Conservation (phyloP, 139 green algal genomes). For the Tetraselmis chui region DNA sequence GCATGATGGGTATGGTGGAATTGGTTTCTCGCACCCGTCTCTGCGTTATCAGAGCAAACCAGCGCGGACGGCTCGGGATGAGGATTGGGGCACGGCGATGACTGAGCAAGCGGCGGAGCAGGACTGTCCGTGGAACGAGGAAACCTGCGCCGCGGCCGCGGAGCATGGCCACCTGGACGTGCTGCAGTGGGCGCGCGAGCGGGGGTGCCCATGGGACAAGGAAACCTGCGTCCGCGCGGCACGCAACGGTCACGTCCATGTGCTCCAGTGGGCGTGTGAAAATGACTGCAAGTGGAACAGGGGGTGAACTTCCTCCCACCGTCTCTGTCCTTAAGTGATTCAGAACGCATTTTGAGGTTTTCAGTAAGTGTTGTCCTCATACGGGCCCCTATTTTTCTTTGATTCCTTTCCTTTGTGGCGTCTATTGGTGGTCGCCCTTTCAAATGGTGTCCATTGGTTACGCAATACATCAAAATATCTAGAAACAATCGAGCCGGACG, state of each 20-base stretch:
- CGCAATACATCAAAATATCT: too few relatives aligned
- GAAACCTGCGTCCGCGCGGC: neutral
- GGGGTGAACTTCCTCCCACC: neutral
- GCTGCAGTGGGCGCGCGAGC: neutral
- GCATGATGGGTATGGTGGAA: too few relatives aligned
- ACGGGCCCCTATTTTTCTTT: too few relatives aligned
- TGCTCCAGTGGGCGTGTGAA: constrained; percentile 2
- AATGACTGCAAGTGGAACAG: neutral
- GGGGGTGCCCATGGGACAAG: neutral
- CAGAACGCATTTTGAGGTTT: too few relatives aligned
- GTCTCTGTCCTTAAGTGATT: neutral
- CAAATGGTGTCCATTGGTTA: too few relatives aligned
- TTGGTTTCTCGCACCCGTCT: neutral
- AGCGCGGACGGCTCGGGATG: neutral
- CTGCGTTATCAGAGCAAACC: neutral
- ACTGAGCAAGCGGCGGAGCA: neutral
- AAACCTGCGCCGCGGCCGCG: neutral
- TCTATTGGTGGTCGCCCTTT: too few relatives aligned
- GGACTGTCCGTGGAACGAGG: neutral
- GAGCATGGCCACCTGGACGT: neutral
- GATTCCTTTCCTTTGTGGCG: too few relatives aligned
- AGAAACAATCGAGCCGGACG: too few relatives aligned
- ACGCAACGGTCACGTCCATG: neutral
- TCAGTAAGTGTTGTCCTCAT: too few relatives aligned
- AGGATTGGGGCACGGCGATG: neutral